phyloP scores from a whole-genome alignment of 2,329 filamentous ascomycete genomes.

The Fusarium oligoseptatum region DNA sequence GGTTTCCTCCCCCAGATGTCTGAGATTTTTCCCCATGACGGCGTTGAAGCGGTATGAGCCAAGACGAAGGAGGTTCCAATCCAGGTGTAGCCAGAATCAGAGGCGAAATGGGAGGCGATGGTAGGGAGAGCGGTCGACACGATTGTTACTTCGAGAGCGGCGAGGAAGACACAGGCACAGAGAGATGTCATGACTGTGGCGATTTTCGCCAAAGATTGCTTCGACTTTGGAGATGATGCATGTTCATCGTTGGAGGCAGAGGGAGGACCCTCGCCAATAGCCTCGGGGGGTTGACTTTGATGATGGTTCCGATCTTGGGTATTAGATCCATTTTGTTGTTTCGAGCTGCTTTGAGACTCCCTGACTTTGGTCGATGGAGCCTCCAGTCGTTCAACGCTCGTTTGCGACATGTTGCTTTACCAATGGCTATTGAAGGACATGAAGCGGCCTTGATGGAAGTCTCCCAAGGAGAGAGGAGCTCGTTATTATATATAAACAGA shows the following conservation, averaged over 20 bases:
- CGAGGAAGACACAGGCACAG: constrained; percentile 57
- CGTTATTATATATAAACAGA: not conserved
- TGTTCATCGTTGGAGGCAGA: not conserved
- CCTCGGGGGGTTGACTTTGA: not conserved
- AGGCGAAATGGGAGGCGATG: constrained; percentile 70
- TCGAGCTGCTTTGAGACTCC: not conserved
- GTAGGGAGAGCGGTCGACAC: constrained; percentile 73
- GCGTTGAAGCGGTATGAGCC: constrained; percentile 74
- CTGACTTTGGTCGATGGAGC: not conserved
- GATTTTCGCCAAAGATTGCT: constrained; percentile 34
- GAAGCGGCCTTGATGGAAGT: not conserved
- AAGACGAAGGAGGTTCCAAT: constrained; percentile 81
- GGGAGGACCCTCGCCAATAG: not conserved
- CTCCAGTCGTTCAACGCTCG: not conserved
- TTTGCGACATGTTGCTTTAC: constrained; percentile 28
- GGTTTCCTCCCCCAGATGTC: constrained; percentile 72
- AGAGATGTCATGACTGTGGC: constrained; percentile 55
- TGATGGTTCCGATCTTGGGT: too few species aligned
- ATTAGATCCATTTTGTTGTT: not conserved
- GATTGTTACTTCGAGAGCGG: constrained; percentile 67
- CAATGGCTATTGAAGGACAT: not conserved
- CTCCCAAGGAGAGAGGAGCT: not conserved
- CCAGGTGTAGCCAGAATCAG: constrained; percentile 79
- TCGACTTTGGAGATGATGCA: constrained; percentile 5
- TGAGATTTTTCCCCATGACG: constrained; percentile 76